Evolutionary conservation across 441 rosid species (phyloP).

Genomic region (Gossypium lobatum): DNA sequence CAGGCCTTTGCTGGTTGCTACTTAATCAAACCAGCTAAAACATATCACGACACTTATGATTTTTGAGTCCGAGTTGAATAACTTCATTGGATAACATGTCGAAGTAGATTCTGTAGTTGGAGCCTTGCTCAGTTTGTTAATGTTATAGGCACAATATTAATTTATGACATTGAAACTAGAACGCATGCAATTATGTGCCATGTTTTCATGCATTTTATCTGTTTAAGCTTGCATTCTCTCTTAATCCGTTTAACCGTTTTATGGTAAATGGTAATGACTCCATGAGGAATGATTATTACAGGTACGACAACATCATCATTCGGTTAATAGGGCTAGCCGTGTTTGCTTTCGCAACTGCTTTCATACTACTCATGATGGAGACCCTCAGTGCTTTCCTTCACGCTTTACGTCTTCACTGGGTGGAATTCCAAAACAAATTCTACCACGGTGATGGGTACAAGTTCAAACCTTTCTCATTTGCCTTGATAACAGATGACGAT

Average conservation of each 20-base stretch:
- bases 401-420: slow-evolving; percentile 99
- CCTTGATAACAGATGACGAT: slow-evolving; percentile 58
- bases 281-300: slow-evolving; percentile 23
- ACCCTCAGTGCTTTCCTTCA: slow-evolving; percentile 96
- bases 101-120: not conserved
- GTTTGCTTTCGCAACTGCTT: slow-evolving; percentile 90
- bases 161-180: not conserved
- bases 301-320: slow-evolving; percentile 78
- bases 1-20: not conserved
- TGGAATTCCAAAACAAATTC: slow-evolving; percentile 91
- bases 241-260: not conserved
- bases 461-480: slow-evolving; percentile 87
- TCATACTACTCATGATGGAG: slow-evolving; percentile 97
- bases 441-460: slow-evolving; percentile 96
- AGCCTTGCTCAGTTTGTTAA: not conserved
- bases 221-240: not conserved
- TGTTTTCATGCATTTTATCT: slow-evolving; percentile 1
- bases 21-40: not conserved
- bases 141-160: not conserved
- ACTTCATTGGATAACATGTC: not conserved
- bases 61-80: not conserved
- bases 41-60: not conserved
- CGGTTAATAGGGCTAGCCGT: slow-evolving; percentile 78
- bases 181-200: not conserved
- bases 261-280: slow-evolving; percentile 6